Base-by-base conservation (phyloP, 2,329 filamentous ascomycete species). In the Juglanconis juglandina region DNA sequence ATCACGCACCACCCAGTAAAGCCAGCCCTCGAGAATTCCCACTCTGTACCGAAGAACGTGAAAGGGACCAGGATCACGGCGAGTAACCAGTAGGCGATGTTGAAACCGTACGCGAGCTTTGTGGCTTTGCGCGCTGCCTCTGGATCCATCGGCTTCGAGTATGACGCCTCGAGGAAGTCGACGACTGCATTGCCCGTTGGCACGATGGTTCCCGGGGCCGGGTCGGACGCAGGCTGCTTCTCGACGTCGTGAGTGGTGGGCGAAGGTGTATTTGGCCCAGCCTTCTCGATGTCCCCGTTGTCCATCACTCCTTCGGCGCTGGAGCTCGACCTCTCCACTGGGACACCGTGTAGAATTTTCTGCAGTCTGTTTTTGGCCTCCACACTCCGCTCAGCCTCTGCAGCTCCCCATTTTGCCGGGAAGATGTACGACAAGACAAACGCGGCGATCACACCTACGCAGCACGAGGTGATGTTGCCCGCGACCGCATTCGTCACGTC, bases 61-160 rank as follows among this genome's bases (percentile, higher is more conserved):
- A 77, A 76, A 0, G 75, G 75, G 2, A 76, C 71, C 17, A 77
- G 63, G 11, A 76, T 68, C 41, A 77, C 69, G 0, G 71, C 72
- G 1, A 76, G 58, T 5, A 68, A 61, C 50, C 75, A 69, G 58
- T 76, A 77, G 7, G 71, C 60, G 10, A 71, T 37, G 51, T 73
- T 74, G 48, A 73, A 74, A 5, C 59, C 58, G 48, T 72, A 66
- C 13, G 77, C 77, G 5, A 79, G 67, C 3, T 68, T 69, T 39
- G 71, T 71, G 1, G 71, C 72, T 54, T 72, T 71, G 39, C 68
- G 69, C 5, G 75, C 74, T 5, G 71, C 65, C 5, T 67, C 65
- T 0, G 73, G 71, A 48, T 78, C 72, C 71, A 79, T 76, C 1
- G 76, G 76, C 59, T 74, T 71, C n/a, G 74, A 75, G 54, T 77